Percentiles rank a stretch among this genome's conserved stretches.
Evolutionary conservation across 2,329 filamentous ascomycete genomes (phyloP).

Genomic region (Neofusicoccum kwambonambiense): DNA sequence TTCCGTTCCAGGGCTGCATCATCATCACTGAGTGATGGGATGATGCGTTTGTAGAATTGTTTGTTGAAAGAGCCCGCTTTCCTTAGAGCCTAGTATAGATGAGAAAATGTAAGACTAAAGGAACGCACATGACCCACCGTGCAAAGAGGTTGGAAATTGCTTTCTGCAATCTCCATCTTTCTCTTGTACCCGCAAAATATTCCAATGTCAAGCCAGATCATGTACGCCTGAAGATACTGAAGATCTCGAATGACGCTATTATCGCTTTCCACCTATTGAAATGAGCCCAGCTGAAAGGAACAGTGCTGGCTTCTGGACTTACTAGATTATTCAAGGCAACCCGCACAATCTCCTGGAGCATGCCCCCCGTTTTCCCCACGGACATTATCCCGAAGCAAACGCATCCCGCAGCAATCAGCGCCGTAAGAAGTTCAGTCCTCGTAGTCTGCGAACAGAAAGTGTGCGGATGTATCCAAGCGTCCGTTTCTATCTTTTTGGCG

Average conservation of each 20-base stretch:
- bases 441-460: slow-evolving; percentile 27
- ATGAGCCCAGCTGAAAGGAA: background rate
- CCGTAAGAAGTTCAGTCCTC: slow-evolving; percentile 29
- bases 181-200: slow-evolving; percentile 60
- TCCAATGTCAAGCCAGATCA: slow-evolving; percentile 53
- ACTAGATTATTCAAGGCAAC: slow-evolving; percentile 28
- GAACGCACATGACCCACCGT: slow-evolving; percentile 32
- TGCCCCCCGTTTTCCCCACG: slow-evolving; percentile 30
- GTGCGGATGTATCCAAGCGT: slow-evolving; percentile 36
- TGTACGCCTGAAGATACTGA: slow-evolving; percentile 51
- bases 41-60: slow-evolving; percentile 53
- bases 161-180: slow-evolving; percentile 60
- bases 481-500: slow-evolving; percentile 31
- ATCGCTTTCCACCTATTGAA: slow-evolving; percentile 25
- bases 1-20: slow-evolving; percentile 60
- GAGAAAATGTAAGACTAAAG: background rate
- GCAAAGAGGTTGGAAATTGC: slow-evolving; percentile 54
- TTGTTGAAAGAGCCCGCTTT: slow-evolving; percentile 58
- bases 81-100: slow-evolving; percentile 45
- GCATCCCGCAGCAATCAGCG: slow-evolving; percentile 32
- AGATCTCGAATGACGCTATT: slow-evolving; percentile 45
- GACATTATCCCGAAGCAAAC: slow-evolving; percentile 33
- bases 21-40: slow-evolving; percentile 53
- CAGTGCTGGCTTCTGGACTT: background rate
- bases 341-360: slow-evolving; percentile 31